Evolutionary conservation across 2,329 filamentous ascomycete genomes (phyloP).

Genomic region (Passalora sequoiae): DNA sequence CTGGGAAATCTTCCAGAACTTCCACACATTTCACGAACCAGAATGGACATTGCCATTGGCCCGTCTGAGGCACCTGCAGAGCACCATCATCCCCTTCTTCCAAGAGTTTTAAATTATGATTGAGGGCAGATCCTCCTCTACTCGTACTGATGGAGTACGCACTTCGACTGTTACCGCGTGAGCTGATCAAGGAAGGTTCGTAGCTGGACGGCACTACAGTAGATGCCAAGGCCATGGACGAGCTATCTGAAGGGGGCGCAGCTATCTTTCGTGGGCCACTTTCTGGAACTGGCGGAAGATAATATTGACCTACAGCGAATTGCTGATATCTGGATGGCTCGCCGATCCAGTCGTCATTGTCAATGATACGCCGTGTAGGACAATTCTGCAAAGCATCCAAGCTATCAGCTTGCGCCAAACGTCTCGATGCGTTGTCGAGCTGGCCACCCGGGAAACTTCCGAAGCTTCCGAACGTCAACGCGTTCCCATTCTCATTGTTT

Average conservation of each 20-base stretch:
- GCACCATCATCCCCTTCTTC: slow-evolving; percentile 3
- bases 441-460: not conserved
- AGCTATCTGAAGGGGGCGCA: slow-evolving; percentile 3
- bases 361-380: not conserved
- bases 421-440: not conserved
- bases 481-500: too few species aligned
- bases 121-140: slow-evolving; percentile 1
- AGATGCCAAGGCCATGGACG: slow-evolving; percentile 8
- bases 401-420: not conserved
- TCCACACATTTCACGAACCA: slow-evolving; percentile 18
- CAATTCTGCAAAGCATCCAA: not conserved
- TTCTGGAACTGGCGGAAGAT: slow-evolving; percentile 1
- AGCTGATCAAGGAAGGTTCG: slow-evolving; percentile 10
- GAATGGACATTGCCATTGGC: slow-evolving; percentile 17
- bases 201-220: not conserved
- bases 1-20: slow-evolving; percentile 3
- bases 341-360: not conserved
- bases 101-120: not conserved
- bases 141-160: slow-evolving; percentile 2
- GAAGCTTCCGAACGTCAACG: too few species aligned
- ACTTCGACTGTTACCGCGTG: not conserved
- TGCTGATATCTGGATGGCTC: not conserved
- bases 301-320: slow-evolving; percentile 1
- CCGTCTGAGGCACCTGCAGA: not conserved
- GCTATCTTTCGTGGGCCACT: not conserved